Conservation (phyloP, 2,329 filamentous ascomycete genomes). For the Ceratocystis cacaofunesta region DNA sequence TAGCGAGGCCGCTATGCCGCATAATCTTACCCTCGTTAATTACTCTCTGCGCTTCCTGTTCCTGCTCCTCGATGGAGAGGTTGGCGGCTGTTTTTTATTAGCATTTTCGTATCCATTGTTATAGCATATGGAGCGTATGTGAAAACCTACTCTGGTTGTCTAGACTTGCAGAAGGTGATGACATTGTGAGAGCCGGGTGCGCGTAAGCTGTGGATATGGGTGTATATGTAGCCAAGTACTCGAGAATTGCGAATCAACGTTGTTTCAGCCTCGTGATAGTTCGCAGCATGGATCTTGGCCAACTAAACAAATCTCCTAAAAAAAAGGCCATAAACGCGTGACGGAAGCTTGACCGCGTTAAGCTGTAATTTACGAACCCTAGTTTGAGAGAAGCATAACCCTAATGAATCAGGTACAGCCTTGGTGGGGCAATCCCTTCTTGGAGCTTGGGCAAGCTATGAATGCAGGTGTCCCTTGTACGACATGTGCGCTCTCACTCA, state of each 20-base stretch:
- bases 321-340: neutral
- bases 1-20: neutral
- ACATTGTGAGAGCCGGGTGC: neutral
- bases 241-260: neutral
- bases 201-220: neutral
- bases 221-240: neutral
- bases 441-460: neutral
- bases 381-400: neutral
- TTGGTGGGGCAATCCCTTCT: neutral
- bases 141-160: constrained; percentile 13
- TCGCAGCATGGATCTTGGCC: neutral
- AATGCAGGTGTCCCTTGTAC: neutral
- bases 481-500: neutral
- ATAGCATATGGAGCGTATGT: neutral
- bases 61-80: constrained; percentile 46
- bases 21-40: constrained; percentile 69
- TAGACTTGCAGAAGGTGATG: constrained; percentile 10
- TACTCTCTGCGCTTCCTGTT: constrained; percentile 64
- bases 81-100: constrained; percentile 18
- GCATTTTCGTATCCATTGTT: neutral
- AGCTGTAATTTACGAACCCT: neutral
- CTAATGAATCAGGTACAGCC: neutral
- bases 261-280: constrained; percentile 1
- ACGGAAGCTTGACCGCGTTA: neutral
- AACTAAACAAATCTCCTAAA: neutral